phyloP scores from a whole-genome alignment of 108 stramenopile species.

The Fragilaria crotonensis region DNA sequence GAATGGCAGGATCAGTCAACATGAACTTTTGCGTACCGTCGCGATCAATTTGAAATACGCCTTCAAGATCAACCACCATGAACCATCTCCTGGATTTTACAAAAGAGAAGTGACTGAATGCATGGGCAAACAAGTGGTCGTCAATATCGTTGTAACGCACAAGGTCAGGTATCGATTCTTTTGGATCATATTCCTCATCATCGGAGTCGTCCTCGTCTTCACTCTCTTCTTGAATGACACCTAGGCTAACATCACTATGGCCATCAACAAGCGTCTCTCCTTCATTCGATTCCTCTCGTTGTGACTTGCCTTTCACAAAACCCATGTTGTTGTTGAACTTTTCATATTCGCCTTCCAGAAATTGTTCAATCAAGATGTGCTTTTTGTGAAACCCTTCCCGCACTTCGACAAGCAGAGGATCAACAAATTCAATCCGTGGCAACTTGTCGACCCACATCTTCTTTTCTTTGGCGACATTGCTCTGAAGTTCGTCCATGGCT shows the following conservation, averaged over 20 bases:
- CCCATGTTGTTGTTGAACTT: slow-evolving; percentile 43
- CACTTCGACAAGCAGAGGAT: slow-evolving; percentile 24
- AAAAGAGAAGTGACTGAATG: slow-evolving; percentile 44
- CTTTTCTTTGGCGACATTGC: too few species aligned
- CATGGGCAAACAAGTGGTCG: slow-evolving; percentile 24
- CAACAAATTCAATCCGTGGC: slow-evolving; percentile 22
- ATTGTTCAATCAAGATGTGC: slow-evolving; percentile 25
- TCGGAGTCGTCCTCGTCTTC: slow-evolving; percentile 1
- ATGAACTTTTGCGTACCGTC: slow-evolving; percentile 20
- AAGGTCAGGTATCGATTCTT: not conserved
- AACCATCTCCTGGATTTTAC: slow-evolving; percentile 20
- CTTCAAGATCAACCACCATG: slow-evolving; percentile 49
- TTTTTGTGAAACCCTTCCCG: slow-evolving; percentile 9
- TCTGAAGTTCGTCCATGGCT: slow-evolving; percentile 19
- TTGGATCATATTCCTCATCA: too few species aligned
- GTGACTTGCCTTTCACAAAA: slow-evolving; percentile 3
- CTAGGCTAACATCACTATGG: slow-evolving; percentile 12
- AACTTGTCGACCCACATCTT: too few species aligned
- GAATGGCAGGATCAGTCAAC: slow-evolving; percentile 45
- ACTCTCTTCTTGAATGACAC: slow-evolving; percentile 34
- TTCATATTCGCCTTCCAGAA: slow-evolving; percentile 30
- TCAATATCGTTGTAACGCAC: slow-evolving; percentile 13
- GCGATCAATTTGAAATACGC: slow-evolving; percentile 16
- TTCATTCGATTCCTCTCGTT: slow-evolving; percentile 1
- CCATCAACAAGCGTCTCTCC: not conserved